phyloP scores from a whole-genome alignment of 2,329 filamentous ascomycete species.

The Claviceps spartinae region DNA sequence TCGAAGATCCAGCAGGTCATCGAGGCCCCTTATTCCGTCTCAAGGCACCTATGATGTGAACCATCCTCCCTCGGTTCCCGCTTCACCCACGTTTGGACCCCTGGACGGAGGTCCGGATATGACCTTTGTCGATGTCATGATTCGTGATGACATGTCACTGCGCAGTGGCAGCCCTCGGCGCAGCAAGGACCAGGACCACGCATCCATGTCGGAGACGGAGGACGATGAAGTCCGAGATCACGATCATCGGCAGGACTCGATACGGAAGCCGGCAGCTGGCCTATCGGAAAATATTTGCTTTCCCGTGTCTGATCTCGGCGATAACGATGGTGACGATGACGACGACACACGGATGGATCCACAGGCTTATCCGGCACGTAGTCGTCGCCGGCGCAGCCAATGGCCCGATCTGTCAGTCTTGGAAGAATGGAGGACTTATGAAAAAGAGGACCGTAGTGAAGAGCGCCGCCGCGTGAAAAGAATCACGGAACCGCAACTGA shows the following conservation, averaged over 20 bases:
- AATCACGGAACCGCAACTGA: conserved; percentile 84
- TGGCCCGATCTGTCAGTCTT: conserved; percentile 81
- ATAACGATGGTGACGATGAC: conserved; percentile 18
- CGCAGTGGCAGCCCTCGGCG: conserved; percentile 16
- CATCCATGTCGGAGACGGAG: conserved; percentile 16
- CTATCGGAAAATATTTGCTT: conserved; percentile 89
- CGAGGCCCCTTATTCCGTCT: conserved; percentile 25
- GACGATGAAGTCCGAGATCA: conserved; percentile 7
- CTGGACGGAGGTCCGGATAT: conserved; percentile 36
- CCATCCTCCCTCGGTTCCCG: conserved; percentile 54
- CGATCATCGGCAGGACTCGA: conserved; percentile 17
- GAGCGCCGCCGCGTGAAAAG: conserved; percentile 74
- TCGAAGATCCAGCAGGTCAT: conserved; percentile 38
- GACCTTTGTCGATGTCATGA: conserved; percentile 56
- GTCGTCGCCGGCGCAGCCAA: conserved; percentile 50
- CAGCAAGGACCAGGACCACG: conserved; percentile 18
- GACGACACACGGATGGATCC: conserved; percentile 47
- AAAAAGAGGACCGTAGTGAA: conserved; percentile 72
- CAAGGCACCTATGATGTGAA: conserved; percentile 44
- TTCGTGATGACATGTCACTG: conserved; percentile 48
- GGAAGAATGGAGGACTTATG: conserved; percentile 80
- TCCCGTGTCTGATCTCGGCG: conserved; percentile 70
- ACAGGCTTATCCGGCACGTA: conserved; percentile 19
- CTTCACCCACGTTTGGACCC: conserved; percentile 41
- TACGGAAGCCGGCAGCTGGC: conserved; percentile 40